A percentile compares a stretch with the other conserved stretches of the same genome.
Evolutionary conservation across 305 asterid genomes (phyloP).

Genomic region (Fraxinus greggii): DNA sequence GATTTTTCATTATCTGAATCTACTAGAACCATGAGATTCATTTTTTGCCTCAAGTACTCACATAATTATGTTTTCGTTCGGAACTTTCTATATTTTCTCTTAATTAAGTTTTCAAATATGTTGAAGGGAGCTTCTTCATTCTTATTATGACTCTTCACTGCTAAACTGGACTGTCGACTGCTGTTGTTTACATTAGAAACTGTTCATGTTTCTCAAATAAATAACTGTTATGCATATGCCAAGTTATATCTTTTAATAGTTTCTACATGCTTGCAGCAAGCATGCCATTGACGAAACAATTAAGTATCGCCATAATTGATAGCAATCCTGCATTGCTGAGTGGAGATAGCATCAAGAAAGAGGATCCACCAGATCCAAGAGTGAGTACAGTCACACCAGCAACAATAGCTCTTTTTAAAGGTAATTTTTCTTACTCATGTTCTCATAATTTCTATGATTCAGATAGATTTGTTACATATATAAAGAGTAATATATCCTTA

Average conservation of each 20-base stretch:
- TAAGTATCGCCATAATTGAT: constrained; percentile 82
- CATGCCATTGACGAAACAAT: constrained; percentile 70
- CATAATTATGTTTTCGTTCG: background rate
- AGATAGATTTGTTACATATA: background rate
- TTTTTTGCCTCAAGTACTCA: constrained; percentile 10
- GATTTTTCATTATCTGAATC: constrained; percentile 9
- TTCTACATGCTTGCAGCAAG: constrained; percentile 62
- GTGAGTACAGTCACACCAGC: constrained; percentile 98
- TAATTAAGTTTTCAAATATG: constrained; percentile 1
- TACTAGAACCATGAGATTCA: background rate
- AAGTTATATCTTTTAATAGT: constrained; percentile 13
- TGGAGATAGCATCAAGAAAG: constrained; percentile 52
- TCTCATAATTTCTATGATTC: constrained; percentile 3
- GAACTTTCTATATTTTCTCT: background rate
- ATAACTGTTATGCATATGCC: background rate
- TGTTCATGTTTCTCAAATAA: background rate
- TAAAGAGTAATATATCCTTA: constrained; percentile 4
- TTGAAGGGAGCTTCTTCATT: background rate
- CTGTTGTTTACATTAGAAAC: background rate
- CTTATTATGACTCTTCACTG: background rate
- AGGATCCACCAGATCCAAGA: constrained; percentile 88
- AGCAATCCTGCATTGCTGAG: constrained; percentile 81
- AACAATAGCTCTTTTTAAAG: constrained; percentile 69
- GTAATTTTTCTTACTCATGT: constrained; percentile 34
- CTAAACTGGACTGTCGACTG: background rate